These are phyloP conservation scores for Blepharisma stoltei DNA, from an alignment of 73 alveolate species.

Conservation along the genomic window DNA sequence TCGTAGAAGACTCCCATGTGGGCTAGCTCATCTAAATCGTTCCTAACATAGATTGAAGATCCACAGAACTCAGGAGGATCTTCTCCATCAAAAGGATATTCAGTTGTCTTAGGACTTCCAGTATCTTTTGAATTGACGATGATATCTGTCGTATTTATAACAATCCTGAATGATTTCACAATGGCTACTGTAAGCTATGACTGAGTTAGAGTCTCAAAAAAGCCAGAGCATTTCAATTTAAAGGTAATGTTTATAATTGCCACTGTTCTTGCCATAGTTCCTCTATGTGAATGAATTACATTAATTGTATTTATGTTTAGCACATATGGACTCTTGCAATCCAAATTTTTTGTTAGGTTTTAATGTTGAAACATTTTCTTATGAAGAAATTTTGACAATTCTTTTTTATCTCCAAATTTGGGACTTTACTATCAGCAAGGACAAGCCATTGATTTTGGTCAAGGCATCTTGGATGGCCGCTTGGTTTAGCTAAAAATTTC, in stretches of 20 bases:
- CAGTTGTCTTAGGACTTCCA: conserved; percentile 38
- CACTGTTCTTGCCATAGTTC: neutral
- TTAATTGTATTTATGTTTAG: neutral
- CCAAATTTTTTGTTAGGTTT: neutral
- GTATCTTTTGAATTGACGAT: neutral
- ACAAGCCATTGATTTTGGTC: neutral
- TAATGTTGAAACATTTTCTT: neutral
- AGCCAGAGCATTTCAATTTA: neutral
- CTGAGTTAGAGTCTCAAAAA: neutral
- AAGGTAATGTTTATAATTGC: neutral
- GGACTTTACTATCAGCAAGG: neutral
- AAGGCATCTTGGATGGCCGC: neutral
- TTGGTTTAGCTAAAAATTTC: neutral
- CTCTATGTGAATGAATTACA: neutral
- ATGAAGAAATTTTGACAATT: neutral
- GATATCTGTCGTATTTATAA: neutral
- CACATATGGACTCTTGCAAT: neutral
- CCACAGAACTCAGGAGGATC: conserved; percentile 45
- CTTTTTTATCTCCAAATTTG: neutral
- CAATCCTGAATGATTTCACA: neutral
- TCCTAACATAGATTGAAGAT: conserved; percentile 40
- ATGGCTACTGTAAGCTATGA: neutral
- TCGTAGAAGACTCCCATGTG: conserved; percentile 75
- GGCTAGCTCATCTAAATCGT: conserved; percentile 61
- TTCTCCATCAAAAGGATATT: conserved; percentile 32